Conservation (phyloP, 2,329 filamentous ascomycete genomes). For the Aspergillus udagawae region DNA sequence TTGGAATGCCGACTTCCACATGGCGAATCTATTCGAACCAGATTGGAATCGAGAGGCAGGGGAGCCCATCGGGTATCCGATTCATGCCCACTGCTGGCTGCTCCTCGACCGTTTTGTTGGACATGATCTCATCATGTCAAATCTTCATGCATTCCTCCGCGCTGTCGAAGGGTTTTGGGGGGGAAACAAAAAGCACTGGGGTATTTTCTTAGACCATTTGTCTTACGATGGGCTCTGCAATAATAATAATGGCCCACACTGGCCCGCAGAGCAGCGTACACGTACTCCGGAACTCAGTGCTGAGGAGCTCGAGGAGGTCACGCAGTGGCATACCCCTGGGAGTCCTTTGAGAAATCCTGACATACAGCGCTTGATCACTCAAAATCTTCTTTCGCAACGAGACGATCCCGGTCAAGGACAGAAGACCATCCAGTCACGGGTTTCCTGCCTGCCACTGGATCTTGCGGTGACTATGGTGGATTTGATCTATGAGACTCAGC, state of each 20-base stretch:
- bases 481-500: background rate
- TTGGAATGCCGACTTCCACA: conserved; percentile 1
- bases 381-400: background rate
- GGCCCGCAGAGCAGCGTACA: background rate
- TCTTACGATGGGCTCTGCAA: background rate
- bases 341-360: conserved; percentile 3
- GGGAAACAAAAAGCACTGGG: background rate
- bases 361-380: background rate
- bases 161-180: background rate
- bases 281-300: no score
- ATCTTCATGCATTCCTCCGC: conserved; percentile 1
- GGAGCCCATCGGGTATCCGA: conserved; percentile 8
- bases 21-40: background rate
- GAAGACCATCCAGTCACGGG: background rate
- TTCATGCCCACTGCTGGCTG: conserved; percentile 17
- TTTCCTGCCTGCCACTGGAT: background rate
- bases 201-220: background rate
- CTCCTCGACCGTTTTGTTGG: conserved; percentile 14
- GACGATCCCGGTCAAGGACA: background rate
- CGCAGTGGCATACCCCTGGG: background rate
- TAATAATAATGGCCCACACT: background rate
- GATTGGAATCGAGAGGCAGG: background rate
- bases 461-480: conserved; percentile 5
- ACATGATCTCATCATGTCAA: conserved; percentile 5
- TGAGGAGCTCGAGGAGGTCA: no score